Percentiles rank a stretch among this genome's conserved stretches.
These are phyloP conservation scores for Cenchrus americanus DNA, from an alignment of 176 grass and related monocot genomes.

Conservation along the genomic window DNA sequence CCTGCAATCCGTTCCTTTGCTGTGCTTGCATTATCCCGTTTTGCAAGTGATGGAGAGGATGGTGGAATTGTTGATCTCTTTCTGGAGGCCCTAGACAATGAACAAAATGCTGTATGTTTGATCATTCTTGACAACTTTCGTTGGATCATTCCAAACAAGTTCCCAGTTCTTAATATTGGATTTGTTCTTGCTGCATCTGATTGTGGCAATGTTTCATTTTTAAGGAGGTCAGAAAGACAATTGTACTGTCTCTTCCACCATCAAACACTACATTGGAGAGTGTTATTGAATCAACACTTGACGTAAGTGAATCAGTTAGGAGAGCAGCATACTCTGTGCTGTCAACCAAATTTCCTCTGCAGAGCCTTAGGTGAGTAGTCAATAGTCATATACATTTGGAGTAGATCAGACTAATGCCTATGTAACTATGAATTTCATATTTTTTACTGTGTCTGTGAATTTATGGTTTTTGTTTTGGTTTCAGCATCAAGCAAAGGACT, in stretches of 20 bases:
- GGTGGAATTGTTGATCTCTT: slow-evolving; percentile 71
- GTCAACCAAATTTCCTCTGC: slow-evolving; percentile 88
- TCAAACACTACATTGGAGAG: slow-evolving; percentile 73
- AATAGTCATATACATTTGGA: slow-evolving; percentile 31
- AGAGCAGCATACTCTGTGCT: slow-evolving; percentile 76
- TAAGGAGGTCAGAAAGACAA: slow-evolving; percentile 79
- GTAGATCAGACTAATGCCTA: neutral
- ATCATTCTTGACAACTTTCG: slow-evolving; percentile 14
- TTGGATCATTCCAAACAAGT: slow-evolving; percentile 10
- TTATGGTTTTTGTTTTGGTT: slow-evolving; percentile 30
- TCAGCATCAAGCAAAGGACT: slow-evolving; percentile 97
- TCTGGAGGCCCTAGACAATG: slow-evolving; percentile 61
- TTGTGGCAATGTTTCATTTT: slow-evolving; percentile 23
- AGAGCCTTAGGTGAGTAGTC: slow-evolving; percentile 74
- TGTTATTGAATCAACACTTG: slow-evolving; percentile 69
- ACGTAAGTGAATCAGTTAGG: slow-evolving; percentile 72
- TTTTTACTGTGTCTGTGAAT: slow-evolving; percentile 15
- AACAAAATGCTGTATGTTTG: slow-evolving; percentile 78
- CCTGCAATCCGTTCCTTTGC: slow-evolving; percentile 70
- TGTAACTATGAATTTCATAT: slow-evolving; percentile 22
- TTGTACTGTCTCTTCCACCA: slow-evolving; percentile 76
- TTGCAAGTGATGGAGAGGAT: slow-evolving; percentile 69
- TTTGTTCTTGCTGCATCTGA: slow-evolving; percentile 21
- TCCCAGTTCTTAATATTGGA: neutral
- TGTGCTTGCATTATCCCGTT: slow-evolving; percentile 74